Base-by-base conservation (phyloP, 2,329 filamentous ascomycete species). In the Neonectria sp. region DNA sequence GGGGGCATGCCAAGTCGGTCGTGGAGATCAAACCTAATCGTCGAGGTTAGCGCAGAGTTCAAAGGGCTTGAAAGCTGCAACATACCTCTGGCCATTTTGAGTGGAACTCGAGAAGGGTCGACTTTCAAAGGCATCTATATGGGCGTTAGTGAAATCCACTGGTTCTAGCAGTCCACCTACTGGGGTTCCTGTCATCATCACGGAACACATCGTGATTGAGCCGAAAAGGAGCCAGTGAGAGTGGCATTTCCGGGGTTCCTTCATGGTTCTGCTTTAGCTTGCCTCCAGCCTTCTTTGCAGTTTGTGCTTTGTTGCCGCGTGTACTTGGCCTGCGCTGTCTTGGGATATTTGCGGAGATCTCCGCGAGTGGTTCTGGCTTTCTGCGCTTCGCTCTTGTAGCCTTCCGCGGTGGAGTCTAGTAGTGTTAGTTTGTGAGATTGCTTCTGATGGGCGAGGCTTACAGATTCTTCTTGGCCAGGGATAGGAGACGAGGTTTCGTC, bases 401-500 rank as follows among this genome's bases (percentile, higher is more conserved):
- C 61, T 78, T 82, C 45, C 76, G 77, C 2, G 77, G 75, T 2
- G 80, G 79, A 40, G 79, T 73, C 56, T 73, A 17, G 11, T 3
- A 49, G 21, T 51, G 31, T 69, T 64, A 68, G 66, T 35, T 51
- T 52, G 63, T 72, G 6, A 9, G n/a, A 24, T 49, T 29, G n/a
- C 2, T n/a, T 35, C 31, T 21, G 4, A 3, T 29, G 6, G 46
- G n/a, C n/a, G 27, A 2, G 12, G 60, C 84, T 74, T 77, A 90
- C 89, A 45, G 84, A 75, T 60, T 80, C 79, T 57, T 80, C 79
- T 63, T 81, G 77, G 21, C 77, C 80, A 37, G 78, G 78, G 40
- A 69, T 82, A 73, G 81, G 80, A 0, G 89, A 91, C 17, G 88
- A 87, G 46, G 83, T 85, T 45, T 89, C 89, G 51, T 87, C 87